phyloP scores from a whole-genome alignment of 2,329 filamentous ascomycete genomes.

The Monosporascus sp. region DNA sequence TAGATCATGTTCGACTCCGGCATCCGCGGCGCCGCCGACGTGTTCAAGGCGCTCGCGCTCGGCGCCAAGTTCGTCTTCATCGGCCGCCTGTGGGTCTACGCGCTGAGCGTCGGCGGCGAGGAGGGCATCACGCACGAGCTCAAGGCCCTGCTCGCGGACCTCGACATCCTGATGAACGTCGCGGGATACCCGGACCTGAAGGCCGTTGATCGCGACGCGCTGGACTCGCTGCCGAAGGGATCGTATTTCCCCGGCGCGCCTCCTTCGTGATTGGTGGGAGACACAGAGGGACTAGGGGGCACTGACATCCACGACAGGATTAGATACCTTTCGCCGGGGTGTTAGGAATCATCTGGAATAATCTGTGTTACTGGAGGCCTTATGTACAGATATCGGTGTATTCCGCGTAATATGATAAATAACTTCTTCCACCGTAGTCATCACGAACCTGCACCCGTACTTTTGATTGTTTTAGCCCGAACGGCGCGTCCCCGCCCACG shows the following conservation, averaged over 20 bases:
- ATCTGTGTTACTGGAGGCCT: no score
- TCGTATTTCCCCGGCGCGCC: conserved; percentile 26
- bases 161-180: conserved; percentile 58
- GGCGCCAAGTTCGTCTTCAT: conserved; percentile 60
- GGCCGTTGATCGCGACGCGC: conserved; percentile 41
- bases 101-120: conserved; percentile 54
- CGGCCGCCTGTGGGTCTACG: conserved; percentile 56
- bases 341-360: not conserved
- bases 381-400: no score
- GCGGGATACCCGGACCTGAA: conserved; percentile 47
- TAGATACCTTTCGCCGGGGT: not conserved
- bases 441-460: no score
- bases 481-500: no score
- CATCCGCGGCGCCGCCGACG: conserved; percentile 49
- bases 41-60: conserved; percentile 56
- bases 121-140: conserved; percentile 57
- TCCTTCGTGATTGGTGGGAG: not conserved
- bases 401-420: no score
- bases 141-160: conserved; percentile 55
- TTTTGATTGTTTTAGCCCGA: no score
- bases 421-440: no score
- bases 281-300: no score
- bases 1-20: conserved; percentile 59
- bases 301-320: not conserved
- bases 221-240: conserved; percentile 37